Percentiles rank a stretch among this genome's conserved stretches.
Conservation (phyloP, 345 rosid species). For the Citrus unshiu region DNA sequence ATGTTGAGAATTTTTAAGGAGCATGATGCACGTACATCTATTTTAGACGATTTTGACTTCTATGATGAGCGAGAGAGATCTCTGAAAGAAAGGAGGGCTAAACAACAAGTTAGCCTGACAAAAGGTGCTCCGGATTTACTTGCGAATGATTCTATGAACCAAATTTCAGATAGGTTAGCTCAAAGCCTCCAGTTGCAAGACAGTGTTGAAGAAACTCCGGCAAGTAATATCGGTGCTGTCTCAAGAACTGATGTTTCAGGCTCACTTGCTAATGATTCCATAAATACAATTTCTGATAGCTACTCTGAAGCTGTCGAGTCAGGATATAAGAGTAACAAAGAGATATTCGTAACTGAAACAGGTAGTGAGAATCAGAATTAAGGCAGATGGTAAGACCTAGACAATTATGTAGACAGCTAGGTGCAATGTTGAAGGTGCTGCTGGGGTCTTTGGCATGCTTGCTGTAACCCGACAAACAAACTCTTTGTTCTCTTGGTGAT, state of each 20-base stretch:
- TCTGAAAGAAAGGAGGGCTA: conserved; percentile 41
- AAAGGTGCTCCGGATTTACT: conserved; percentile 17
- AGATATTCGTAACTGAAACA: conserved; percentile 1
- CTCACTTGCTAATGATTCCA: background rate
- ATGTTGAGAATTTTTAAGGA: conserved; percentile 68
- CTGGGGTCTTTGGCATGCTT: conserved; percentile 12
- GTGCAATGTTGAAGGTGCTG: conserved; percentile 15
- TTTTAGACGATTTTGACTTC: conserved; percentile 62
- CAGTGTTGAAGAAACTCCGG: conserved; percentile 8
- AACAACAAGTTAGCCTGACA: conserved; percentile 21
- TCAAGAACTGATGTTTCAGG: conserved; percentile 1
- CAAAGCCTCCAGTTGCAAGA: conserved; percentile 30
- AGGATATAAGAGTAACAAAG: conserved; percentile 1
- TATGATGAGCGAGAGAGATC: conserved; percentile 57
- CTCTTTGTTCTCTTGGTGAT: conserved; percentile 9
- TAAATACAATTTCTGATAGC: conserved; percentile 7
- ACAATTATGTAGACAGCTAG: conserved; percentile 13
- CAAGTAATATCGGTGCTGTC: background rate
- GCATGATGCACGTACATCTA: conserved; percentile 44
- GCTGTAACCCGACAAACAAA: conserved; percentile 8
- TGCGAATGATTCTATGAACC: conserved; percentile 30
- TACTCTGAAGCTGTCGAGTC: background rate
- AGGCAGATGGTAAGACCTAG: background rate
- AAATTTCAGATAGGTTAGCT: conserved; percentile 39
- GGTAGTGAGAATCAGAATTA: conserved; percentile 2